Evolutionary conservation across 2,329 filamentous ascomycete genomes (phyloP).

Genomic region (Sporothrix humicola): DNA sequence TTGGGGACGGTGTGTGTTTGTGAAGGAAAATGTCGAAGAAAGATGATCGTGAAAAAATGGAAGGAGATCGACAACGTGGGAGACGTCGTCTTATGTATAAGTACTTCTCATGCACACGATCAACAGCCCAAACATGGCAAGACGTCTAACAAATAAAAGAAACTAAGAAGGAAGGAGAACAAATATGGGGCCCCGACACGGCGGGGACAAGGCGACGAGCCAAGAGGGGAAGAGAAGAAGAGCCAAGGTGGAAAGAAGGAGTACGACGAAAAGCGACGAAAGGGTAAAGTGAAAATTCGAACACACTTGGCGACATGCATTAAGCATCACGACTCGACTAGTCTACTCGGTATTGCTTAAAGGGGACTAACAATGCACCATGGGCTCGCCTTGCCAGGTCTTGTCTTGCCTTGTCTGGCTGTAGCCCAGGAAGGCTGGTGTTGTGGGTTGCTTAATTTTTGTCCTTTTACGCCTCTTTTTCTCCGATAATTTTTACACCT

Average conservation of each 20-base stretch:
- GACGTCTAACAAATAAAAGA: not conserved
- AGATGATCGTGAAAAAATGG: not conserved
- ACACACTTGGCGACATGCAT: not conserved
- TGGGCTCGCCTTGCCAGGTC: not conserved
- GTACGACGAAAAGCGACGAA: not conserved
- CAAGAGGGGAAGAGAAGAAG: not conserved
- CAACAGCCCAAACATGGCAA: not conserved
- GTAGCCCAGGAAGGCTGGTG: not conserved
- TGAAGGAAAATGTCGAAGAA: not conserved
- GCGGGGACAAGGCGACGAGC: not conserved
- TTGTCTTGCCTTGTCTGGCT: not conserved
- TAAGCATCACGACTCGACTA: conserved; percentile 5
- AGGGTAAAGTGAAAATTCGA: not conserved
- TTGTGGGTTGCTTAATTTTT: not conserved
- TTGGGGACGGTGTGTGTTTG: not conserved
- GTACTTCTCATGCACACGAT: not conserved
- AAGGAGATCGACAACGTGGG: not conserved
- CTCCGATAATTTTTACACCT: not conserved
- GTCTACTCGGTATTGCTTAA: not conserved
- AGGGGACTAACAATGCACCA: not conserved
- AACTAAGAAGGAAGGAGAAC: not conserved
- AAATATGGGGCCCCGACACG: conserved; percentile 5
- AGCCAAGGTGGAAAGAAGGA: not conserved
- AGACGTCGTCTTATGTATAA: not conserved
- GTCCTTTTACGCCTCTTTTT: not conserved